Percentiles rank a stretch among this genome's conserved stretches.
phyloP scores from a whole-genome alignment of 495 filamentous ascomycete genomes.

The Bathelium albidoporum region DNA sequence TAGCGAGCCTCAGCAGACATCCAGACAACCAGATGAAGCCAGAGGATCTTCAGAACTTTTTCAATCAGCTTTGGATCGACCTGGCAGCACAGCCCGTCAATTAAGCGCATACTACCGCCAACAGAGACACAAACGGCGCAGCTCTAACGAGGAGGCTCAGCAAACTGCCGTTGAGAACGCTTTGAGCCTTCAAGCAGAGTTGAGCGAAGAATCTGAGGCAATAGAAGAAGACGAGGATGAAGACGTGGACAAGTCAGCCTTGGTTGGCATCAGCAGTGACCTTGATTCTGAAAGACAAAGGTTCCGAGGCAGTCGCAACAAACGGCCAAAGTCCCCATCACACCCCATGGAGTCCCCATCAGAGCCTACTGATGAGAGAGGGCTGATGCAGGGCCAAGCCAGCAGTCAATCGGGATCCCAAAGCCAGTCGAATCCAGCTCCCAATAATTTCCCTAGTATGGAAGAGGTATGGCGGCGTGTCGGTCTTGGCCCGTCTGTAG shows the following conservation, averaged over 20 bases:
- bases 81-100: background rate
- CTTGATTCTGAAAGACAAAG: background rate
- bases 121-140: background rate
- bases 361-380: no score
- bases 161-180: background rate
- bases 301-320: background rate
- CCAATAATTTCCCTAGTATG: background rate
- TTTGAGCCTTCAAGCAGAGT: background rate
- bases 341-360: background rate
- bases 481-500: background rate
- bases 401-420: background rate
- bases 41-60: background rate
- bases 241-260: background rate
- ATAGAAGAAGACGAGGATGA: background rate
- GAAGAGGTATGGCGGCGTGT: background rate
- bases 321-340: background rate
- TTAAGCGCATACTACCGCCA: background rate
- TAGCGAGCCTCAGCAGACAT: background rate
- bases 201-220: background rate
- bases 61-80: background rate
- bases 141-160: background rate
- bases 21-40: background rate
- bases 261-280: background rate
- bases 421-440: background rate
- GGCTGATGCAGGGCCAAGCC: background rate